Percentiles rank a stretch among this genome's conserved stretches.
phyloP scores from a whole-genome alignment of 2,329 filamentous ascomycete genomes.

The Colletotrichum tamarilloi region DNA sequence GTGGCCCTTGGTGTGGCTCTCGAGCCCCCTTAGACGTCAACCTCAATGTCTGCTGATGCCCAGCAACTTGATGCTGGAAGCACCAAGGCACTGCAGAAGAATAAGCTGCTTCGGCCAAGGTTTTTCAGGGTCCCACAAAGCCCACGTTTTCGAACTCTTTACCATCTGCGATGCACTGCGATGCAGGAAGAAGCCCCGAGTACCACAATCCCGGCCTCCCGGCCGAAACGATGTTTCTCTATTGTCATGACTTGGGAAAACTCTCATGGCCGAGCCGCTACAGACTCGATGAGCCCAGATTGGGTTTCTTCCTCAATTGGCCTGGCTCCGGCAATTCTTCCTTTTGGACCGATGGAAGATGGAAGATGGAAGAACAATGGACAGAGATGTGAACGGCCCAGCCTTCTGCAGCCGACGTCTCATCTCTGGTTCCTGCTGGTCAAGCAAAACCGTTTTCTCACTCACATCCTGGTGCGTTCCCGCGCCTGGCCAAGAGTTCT shows the following conservation, averaged over 20 bases:
- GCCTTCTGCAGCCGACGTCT: constrained; percentile 1
- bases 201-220: neutral
- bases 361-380: neutral
- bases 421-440: constrained; percentile 7
- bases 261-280: neutral
- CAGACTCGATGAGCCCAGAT: neutral
- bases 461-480: neutral
- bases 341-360: neutral
- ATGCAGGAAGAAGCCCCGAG: constrained; percentile 8
- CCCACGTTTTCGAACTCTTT: constrained; percentile 1
- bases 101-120: neutral
- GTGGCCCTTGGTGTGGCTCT: constrained; percentile 1
- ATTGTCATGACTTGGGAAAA: neutral
- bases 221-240: constrained; percentile 2
- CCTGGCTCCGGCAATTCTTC: neutral
- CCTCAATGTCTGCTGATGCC: constrained; percentile 15
- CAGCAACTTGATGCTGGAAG: neutral
- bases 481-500: neutral
- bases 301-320: neutral
- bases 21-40: constrained; percentile 11
- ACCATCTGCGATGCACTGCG: neutral
- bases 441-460: neutral
- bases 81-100: constrained; percentile 1
- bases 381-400: neutral
- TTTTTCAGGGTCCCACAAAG: constrained; percentile 21